Base-by-base conservation (phyloP, 768 basidiomycete species). In the Russula dissimulans region DNA sequence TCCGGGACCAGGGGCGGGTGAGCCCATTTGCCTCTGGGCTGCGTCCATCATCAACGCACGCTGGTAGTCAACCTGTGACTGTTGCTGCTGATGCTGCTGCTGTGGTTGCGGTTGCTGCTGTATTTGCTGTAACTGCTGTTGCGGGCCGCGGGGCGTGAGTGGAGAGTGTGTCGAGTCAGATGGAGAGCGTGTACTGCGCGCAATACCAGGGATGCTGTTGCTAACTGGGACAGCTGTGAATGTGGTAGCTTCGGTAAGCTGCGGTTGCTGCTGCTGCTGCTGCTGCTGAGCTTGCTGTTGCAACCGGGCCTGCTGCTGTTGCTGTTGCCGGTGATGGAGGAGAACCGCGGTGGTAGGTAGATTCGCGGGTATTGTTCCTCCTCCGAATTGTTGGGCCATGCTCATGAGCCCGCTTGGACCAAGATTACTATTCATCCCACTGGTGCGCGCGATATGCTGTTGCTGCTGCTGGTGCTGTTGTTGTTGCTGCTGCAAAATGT, bases 121-220 rank as follows among this genome's bases (percentile, higher is more conserved):
- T 65, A 67, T 66, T 68, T 70, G 68, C 51, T 66, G 66, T 51
- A 66, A 68, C 48, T 56, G 57, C 12, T 61, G 60, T 62, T 68
- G 66, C 44, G 68, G 17, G 18, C 54, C 57, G 43, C 57, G 72
- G 29, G 76, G 75, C 5, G 74, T 76, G 66, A 74, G 74, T 1
- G 77, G 77, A 2, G 77, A 79, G 56, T 75, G 74, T 3, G 75
- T 74, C 39, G 78, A 75, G 61, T 89, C 87, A 17, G 86, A 83
- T n/a, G 88, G 88, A 44, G 88, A 89, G 57, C 87, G 78, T 52
- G 82, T 80, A 65, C 83, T 88, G 66, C 88, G 77, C 22, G 87
- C 85, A 54, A 90, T 90, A 12, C 87, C 87, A 0, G 86, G 86
- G 55, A 89, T 12, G 17, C 26, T 71, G 68, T 53, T 71, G 68